Conservation (phyloP, 768 basidiomycete species). For the Paxillus ammoniavirescens region DNA sequence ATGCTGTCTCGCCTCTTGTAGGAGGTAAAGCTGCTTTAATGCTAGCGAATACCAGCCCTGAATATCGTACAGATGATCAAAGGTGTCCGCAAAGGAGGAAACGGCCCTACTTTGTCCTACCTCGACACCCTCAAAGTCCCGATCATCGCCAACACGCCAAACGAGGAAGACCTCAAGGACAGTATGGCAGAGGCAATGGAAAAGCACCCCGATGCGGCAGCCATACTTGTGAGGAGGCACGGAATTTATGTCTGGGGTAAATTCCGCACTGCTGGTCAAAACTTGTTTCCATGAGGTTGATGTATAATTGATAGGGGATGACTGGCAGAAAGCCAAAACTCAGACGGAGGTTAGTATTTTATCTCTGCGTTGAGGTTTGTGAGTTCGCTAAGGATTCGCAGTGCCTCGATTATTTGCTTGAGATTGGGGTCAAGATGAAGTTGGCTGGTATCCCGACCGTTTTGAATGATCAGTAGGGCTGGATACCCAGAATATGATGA, state of each 20-base stretch:
- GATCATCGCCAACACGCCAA: slow-evolving; percentile 89
- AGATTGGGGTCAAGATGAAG: slow-evolving; percentile 84
- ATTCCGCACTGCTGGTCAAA: slow-evolving; percentile 15
- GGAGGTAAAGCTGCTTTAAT: slow-evolving; percentile 36
- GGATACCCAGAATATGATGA: not conserved
- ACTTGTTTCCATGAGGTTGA: slow-evolving; percentile 4
- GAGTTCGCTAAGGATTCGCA: slow-evolving; percentile 27
- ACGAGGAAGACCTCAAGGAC: slow-evolving; percentile 86
- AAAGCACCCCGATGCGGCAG: slow-evolving; percentile 76
- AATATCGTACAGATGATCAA: slow-evolving; percentile 77
- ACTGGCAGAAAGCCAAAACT: slow-evolving; percentile 89
- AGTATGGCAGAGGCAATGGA: slow-evolving; percentile 87
- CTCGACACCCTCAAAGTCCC: slow-evolving; percentile 83
- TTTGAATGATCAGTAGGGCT: slow-evolving; percentile 16
- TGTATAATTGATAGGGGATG: slow-evolving; percentile 39
- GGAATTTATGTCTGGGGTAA: slow-evolving; percentile 86
- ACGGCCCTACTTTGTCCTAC: slow-evolving; percentile 74
- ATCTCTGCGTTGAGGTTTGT: not conserved
- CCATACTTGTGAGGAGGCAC: slow-evolving; percentile 72
- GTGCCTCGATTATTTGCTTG: slow-evolving; percentile 91
- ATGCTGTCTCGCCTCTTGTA: slow-evolving; percentile 15
- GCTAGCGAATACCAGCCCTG: not conserved
- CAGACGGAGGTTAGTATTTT: slow-evolving; percentile 63
- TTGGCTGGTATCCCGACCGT: slow-evolving; percentile 56
- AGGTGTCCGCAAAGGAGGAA: slow-evolving; percentile 75